These are phyloP conservation scores for Arthrinium phaeospermum DNA, from an alignment of 2,329 filamentous ascomycete species.

Conservation along the genomic window DNA sequence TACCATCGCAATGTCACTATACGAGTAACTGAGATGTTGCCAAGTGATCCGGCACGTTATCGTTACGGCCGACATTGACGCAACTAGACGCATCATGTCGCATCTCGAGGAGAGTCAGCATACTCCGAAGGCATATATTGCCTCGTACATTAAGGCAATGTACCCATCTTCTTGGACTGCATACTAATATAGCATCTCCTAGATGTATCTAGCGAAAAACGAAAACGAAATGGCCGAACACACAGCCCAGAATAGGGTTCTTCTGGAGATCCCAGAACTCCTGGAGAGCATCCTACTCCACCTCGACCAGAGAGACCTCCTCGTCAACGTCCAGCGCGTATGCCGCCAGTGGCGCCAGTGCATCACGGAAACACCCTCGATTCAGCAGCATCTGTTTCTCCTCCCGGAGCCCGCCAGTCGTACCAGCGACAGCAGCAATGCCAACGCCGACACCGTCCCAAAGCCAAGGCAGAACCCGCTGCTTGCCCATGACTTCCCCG, in stretches of 20 bases:
- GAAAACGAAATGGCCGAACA: background rate
- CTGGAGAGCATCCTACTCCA: constrained; percentile 24
- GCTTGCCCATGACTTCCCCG: background rate
- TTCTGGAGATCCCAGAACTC: constrained; percentile 22
- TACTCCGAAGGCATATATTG: background rate
- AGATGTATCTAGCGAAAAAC: background rate
- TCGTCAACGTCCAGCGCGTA: constrained; percentile 23
- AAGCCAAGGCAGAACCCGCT: background rate
- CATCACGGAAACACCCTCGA: constrained; percentile 2
- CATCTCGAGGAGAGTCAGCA: background rate
- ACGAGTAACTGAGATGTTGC: background rate
- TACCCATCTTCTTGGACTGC: background rate
- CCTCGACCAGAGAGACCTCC: constrained; percentile 19
- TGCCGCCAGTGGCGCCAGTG: constrained; percentile 18
- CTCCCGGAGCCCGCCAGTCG: background rate
- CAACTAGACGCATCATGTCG: background rate
- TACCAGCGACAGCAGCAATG: background rate
- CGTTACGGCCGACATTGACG: background rate
- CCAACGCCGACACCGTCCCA: background rate
- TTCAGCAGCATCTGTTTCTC: constrained; percentile 24
- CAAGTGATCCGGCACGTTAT: background rate
- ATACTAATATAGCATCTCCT: background rate
- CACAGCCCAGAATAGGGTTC: background rate
- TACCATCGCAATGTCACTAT: background rate
- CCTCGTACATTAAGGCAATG: background rate